phyloP scores from a whole-genome alignment of 2,329 filamentous ascomycete genomes.

The Aspergillus pseudonomiae region DNA sequence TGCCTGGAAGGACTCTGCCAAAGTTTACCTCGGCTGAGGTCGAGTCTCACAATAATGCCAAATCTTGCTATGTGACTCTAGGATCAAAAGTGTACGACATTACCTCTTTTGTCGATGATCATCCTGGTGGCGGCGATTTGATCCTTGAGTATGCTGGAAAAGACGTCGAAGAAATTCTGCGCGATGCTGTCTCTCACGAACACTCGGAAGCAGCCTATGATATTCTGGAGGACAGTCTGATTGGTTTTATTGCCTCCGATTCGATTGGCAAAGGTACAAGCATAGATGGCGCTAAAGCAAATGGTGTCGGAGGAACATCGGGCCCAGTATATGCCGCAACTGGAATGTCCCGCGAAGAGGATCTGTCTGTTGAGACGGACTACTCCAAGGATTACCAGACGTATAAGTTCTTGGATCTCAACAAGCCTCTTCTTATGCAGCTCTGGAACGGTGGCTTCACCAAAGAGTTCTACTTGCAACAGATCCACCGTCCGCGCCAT shows the following conservation, averaged over 20 bases:
- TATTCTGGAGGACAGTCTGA: conserved; percentile 80
- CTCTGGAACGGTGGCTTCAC: conserved; percentile 85
- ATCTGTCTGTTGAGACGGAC: conserved; percentile 86
- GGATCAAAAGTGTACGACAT: conserved; percentile 93
- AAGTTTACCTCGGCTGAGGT: conserved; percentile 82
- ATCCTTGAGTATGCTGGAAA: conserved; percentile 88
- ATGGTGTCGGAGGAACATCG: conserved; percentile 31
- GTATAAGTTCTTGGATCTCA: conserved; percentile 92
- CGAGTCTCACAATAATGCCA: conserved; percentile 72
- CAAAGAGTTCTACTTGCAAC: conserved; percentile 96
- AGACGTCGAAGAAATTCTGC: conserved; percentile 80
- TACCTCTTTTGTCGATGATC: conserved; percentile 84
- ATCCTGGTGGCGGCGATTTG: conserved; percentile 86
- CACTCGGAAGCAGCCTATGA: conserved; percentile 96
- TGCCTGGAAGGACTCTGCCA: conserved; percentile 81
- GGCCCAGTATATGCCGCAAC: conserved; percentile 59
- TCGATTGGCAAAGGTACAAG: conserved; percentile 54
- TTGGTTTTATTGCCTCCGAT: conserved; percentile 75
- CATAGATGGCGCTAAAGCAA: conserved; percentile 30
- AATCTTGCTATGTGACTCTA: conserved; percentile 92
- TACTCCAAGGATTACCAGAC: conserved; percentile 73
- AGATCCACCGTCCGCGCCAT: conserved; percentile 92
- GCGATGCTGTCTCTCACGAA: conserved; percentile 77
- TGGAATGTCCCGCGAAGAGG: conserved; percentile 86
- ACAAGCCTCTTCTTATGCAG: conserved; percentile 80